Evolutionary conservation across 106 monocot genomes (phyloP).

Genomic region (Allium fistulosum): DNA sequence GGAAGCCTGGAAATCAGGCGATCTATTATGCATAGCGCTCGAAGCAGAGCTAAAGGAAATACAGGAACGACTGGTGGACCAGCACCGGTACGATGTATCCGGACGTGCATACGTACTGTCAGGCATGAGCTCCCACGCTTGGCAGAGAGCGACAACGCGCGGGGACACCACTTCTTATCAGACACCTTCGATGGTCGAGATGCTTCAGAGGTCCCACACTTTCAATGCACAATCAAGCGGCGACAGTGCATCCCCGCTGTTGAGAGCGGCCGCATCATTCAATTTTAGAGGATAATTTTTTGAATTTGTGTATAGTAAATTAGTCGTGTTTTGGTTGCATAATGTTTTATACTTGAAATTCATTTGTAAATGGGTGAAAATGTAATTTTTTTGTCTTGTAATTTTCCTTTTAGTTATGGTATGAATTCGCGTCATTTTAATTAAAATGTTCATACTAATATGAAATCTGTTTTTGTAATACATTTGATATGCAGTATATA

Average conservation of each 20-base stretch:
- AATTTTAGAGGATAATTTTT: not conserved
- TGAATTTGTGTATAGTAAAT: not conserved
- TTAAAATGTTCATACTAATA: no score
- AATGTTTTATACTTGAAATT: no score
- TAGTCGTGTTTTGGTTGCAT: no score
- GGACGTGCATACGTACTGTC: slow-evolving; percentile 30
- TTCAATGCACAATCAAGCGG: not conserved
- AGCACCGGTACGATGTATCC: slow-evolving; percentile 19
- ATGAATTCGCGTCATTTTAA: no score
- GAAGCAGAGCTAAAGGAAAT: slow-evolving; percentile 28
- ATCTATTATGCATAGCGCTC: slow-evolving; percentile 11
- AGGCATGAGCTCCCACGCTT: slow-evolving; percentile 27
- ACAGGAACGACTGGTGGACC: slow-evolving; percentile 25
- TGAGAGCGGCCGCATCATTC: slow-evolving; percentile 12
- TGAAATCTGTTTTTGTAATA: no score
- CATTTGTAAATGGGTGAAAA: no score
- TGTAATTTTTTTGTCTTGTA: no score
- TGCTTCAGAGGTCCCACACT: slow-evolving; percentile 25
- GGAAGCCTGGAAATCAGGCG: slow-evolving; percentile 2
- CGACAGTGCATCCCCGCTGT: not conserved
- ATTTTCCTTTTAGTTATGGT: no score
- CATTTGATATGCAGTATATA: no score
- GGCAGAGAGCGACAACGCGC: slow-evolving; percentile 29
- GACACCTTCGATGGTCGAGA: slow-evolving; percentile 28
- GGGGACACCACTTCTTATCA: slow-evolving; percentile 22